These are phyloP conservation scores for Chamaecrista fasciculata DNA, from an alignment of 306 rosid genomes.

Conservation along the genomic window DNA sequence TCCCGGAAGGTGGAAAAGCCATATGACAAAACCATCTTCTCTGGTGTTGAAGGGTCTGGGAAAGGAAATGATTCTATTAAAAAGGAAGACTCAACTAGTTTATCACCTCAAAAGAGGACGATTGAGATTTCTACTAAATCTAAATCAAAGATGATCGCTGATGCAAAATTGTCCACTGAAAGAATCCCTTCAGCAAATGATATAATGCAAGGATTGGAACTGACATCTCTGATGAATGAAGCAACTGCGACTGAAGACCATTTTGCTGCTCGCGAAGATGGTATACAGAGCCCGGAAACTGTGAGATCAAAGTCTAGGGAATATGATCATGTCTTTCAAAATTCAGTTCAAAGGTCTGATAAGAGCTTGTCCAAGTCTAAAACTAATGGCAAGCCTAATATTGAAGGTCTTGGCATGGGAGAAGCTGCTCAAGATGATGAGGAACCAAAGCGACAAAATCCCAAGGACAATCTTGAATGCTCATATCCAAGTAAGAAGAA, in stretches of 20 bases:
- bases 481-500: conserved; percentile 39
- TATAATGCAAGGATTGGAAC: conserved; percentile 30
- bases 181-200: conserved; percentile 33
- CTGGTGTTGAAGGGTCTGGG: conserved; percentile 35
- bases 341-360: conserved; percentile 31
- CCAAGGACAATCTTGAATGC: conserved; percentile 26
- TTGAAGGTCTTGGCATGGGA: conserved; percentile 32
- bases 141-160: conserved; percentile 37
- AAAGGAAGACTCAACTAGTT: conserved; percentile 35
- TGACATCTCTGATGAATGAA: conserved; percentile 32
- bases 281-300: conserved; percentile 26
- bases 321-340: conserved; percentile 29
- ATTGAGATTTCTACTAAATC: conserved; percentile 41
- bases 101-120: conserved; percentile 49
- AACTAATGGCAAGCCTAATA: conserved; percentile 33
- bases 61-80: conserved; percentile 31
- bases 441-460: conserved; percentile 34
- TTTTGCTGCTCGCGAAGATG: conserved; percentile 33
- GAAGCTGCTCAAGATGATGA: conserved; percentile 30
- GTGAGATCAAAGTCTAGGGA: conserved; percentile 29
- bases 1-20: conserved; percentile 32
- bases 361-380: conserved; percentile 31
- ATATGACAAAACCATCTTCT: conserved; percentile 33
- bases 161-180: conserved; percentile 34
- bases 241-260: conserved; percentile 29